phyloP scores from a whole-genome alignment of 371 early-diverging fungal species.

The Smittium mucronatum region DNA sequence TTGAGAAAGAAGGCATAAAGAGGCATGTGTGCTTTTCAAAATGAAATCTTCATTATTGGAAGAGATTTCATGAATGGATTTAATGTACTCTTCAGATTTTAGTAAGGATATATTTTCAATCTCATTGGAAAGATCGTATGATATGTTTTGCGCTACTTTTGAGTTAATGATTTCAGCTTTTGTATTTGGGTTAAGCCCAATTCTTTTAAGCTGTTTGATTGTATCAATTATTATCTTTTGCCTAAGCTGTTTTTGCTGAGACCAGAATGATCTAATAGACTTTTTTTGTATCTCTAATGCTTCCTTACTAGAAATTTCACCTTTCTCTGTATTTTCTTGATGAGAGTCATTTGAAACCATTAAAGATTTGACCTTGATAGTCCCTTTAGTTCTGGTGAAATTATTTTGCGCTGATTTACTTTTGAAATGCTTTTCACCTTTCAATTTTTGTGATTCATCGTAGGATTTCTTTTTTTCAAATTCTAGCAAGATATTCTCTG shows the following conservation, averaged over 20 bases:
- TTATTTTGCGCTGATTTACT: background rate
- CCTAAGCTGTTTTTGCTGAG: constrained; percentile 63
- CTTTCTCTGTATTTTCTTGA: background rate
- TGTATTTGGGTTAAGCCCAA: constrained; percentile 63
- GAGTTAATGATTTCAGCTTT: background rate
- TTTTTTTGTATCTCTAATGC: constrained; percentile 24
- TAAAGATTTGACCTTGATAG: background rate
- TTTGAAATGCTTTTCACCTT: background rate
- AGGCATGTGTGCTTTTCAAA: background rate
- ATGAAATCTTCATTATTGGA: background rate
- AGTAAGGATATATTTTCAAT: background rate
- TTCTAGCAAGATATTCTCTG: constrained; percentile 4
- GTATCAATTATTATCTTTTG: constrained; percentile 81
- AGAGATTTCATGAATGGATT: background rate
- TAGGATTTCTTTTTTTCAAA: background rate
- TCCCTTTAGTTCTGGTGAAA: background rate
- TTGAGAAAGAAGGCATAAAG: background rate
- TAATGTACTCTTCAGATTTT: background rate
- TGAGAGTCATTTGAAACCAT: background rate
- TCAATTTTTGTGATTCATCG: background rate
- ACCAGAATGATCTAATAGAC: constrained; percentile 32
- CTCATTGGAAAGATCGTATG: background rate
- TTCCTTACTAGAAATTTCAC: constrained; percentile 9
- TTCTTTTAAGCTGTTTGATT: constrained; percentile 57
- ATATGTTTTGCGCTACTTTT: background rate